These are phyloP conservation scores for Quercus lobata DNA, from an alignment of 331 rosid genomes.

Conservation along the genomic window DNA sequence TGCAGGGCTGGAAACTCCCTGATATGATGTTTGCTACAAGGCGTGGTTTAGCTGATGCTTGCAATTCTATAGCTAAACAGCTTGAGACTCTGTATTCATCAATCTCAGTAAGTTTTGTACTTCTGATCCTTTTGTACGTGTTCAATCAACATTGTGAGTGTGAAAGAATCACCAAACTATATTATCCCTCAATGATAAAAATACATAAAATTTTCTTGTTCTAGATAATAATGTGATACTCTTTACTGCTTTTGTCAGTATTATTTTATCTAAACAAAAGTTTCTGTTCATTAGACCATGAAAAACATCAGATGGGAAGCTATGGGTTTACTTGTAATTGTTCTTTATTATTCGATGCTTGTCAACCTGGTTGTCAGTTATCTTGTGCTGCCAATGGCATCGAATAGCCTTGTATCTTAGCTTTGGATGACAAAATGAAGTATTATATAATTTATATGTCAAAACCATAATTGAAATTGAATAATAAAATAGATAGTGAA, in stretches of 20 bases:
- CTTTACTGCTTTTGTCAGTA: not conserved
- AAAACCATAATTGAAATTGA: too few relatives aligned
- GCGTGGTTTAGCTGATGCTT: conserved; percentile 85
- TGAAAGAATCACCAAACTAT: not conserved
- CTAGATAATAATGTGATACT: not conserved
- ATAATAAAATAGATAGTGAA: too few relatives aligned
- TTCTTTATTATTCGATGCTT: too few relatives aligned
- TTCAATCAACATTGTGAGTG: not conserved
- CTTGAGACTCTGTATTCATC: conserved; percentile 72
- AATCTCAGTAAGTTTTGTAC: conserved; percentile 43
- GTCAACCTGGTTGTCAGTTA: not conserved
- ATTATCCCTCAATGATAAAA: not conserved
- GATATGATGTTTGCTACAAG: conserved; percentile 93
- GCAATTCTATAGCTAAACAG: conserved; percentile 66
- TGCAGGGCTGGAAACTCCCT: conserved; percentile 95
- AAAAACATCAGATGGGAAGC: not conserved
- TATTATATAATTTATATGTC: too few relatives aligned
- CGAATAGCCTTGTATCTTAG: not conserved
- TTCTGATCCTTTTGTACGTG: conserved; percentile 5
- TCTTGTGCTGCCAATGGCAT: not conserved
- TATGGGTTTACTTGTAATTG: not conserved
- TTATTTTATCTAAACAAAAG: not conserved
- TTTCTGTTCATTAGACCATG: not conserved
- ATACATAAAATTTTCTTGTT: not conserved
- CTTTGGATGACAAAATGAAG: not conserved